phyloP scores from a whole-genome alignment of 73 alveolate genomes.

The Durusdinium trenchii region DNA sequence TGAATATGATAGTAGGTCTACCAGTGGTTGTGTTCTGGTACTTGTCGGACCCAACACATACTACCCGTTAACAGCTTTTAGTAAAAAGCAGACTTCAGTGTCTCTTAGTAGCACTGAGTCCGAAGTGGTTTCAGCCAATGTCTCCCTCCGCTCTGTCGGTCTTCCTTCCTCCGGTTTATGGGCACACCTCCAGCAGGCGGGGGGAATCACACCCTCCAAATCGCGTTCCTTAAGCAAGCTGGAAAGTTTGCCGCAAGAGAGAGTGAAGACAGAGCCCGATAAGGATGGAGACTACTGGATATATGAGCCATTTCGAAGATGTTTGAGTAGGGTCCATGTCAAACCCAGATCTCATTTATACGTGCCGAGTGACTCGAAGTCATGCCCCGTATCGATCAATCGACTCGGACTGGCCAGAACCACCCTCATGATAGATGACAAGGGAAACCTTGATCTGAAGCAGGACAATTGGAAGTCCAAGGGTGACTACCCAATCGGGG shows the following conservation, averaged over 20 bases:
- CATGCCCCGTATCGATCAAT: neutral
- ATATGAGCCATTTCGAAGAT: neutral
- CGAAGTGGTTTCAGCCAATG: slow-evolving; percentile 16
- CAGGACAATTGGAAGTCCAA: neutral
- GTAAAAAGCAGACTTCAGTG: neutral
- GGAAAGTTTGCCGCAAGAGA: neutral
- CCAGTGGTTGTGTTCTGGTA: neutral
- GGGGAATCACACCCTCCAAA: too few relatives aligned
- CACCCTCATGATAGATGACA: neutral
- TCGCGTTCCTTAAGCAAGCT: neutral
- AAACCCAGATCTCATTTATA: neutral
- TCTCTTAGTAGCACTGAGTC: neutral
- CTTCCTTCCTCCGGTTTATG: too few relatives aligned
- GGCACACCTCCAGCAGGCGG: neutral
- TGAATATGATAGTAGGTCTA: neutral
- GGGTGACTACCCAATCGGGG: too few relatives aligned
- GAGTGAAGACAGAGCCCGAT: neutral
- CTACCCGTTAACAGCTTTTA: slow-evolving; percentile 14
- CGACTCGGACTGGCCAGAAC: neutral
- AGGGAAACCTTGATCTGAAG: neutral
- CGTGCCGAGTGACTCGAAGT: neutral
- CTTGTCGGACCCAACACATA: slow-evolving; percentile 37
- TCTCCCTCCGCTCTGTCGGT: neutral
- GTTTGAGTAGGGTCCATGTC: neutral
- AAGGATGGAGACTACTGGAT: neutral